Evolutionary conservation across 495 filamentous ascomycete genomes (phyloP).

Genomic region (Tuber calosporum): DNA sequence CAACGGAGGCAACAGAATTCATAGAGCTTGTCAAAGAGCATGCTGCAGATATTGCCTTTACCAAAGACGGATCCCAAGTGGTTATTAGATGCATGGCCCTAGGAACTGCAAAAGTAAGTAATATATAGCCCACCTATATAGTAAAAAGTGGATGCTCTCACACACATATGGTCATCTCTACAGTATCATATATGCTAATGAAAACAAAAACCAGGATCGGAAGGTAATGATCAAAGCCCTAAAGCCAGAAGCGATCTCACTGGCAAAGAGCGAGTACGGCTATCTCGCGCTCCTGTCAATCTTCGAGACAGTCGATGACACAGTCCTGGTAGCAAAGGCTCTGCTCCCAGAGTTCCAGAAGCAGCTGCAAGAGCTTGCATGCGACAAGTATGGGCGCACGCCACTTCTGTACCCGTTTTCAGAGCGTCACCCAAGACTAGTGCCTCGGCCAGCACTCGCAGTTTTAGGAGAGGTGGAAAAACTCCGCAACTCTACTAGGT

Average conservation of each 20-base stretch:
- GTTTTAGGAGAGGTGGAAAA: constrained; percentile 67
- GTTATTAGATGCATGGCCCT: constrained; percentile 74
- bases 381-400: constrained; percentile 53
- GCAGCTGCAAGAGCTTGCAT: constrained; percentile 27
- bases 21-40: constrained; percentile 85
- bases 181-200: neutral
- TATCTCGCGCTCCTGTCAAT: constrained; percentile 76
- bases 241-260: constrained; percentile 67
- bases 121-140: neutral
- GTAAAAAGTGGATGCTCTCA: neutral
- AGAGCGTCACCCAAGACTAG: constrained; percentile 61
- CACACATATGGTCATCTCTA: neutral
- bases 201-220: constrained; percentile 53
- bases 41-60: constrained; percentile 93
- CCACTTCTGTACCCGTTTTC: constrained; percentile 79
- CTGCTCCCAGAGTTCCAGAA: constrained; percentile 71
- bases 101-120: constrained; percentile 61
- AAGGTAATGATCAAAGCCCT: constrained; percentile 78
- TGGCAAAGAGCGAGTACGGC: constrained; percentile 71
- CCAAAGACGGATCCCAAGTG: constrained; percentile 73
- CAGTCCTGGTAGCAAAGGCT: constrained; percentile 72
- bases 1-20: constrained; percentile 74
- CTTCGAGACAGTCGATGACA: constrained; percentile 90
- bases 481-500: constrained; percentile 59
- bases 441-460: constrained; percentile 57